Evolutionary conservation across 805 yeast species (phyloP), one percentile per base, ranked within the genome.

Genomic region (Lachancea sp.): DNA sequence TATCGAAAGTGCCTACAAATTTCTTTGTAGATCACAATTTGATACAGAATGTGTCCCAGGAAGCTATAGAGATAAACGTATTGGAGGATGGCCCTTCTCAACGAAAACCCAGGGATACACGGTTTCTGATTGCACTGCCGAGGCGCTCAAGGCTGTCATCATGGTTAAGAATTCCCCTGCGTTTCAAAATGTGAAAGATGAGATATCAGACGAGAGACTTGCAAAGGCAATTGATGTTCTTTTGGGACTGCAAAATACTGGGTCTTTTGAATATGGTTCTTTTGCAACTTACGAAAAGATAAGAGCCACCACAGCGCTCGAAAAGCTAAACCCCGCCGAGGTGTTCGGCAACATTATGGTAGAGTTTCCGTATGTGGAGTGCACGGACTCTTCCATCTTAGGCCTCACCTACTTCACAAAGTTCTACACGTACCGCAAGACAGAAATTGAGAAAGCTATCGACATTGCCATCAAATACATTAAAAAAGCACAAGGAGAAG

Each of bases 311-410:
- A 79, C 88, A 12, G 48, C 79, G 32, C 58, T 93, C 48, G 99
- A 93, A 60, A 57, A 66, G 42, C 68, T 93, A 47, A 91, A 91
- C 54, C 98, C 99, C 0, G 99, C 99, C 1, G 99, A 93, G 62
- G 99, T 93, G 0, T 93, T 93, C 67, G 96, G 95, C 47, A 90
- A 93, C 55, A 93, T 93, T 48, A 93, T 93, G 99, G 95, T 93
- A 20, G 99, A 93, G 65, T 93, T 87, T 62, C 98, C 99, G 0
- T 93, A 93, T 59, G 97, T 95, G 17, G 99, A 93, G 65, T 93
- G 99, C 63, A 89, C 98, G 0, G 99, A 95, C 65, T 90, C 98
- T 0, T 81, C 91, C 0, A 95, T 93, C 5, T 68, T 93, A 30
- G 99, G 99, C 0, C 70, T 93, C 47, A 81, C 85, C 0, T 85